Evolutionary conservation across 2,329 filamentous ascomycete species (phyloP), one percentile per base, ranked within the genome.

Genomic region (Mariannaea sp.): DNA sequence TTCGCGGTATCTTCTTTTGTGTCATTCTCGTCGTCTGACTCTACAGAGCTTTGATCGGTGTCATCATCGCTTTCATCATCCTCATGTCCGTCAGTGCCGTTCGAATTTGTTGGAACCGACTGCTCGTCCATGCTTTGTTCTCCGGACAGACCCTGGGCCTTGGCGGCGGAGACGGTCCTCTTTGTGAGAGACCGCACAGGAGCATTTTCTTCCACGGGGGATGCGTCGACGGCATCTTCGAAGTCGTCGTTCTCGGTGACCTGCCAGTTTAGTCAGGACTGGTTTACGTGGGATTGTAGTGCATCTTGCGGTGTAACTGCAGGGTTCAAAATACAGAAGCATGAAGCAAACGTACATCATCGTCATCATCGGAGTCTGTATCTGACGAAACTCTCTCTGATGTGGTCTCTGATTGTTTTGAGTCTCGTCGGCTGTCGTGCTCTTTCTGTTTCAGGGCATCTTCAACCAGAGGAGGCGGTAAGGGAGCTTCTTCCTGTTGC

Each of bases 141-240:
- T 20, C 64, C 58, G 26, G 55, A 49, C 29, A 65, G 51, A n/a
- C 65, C 52, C 44, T 60, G 67, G 19, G 68, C 66, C 55, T 71
- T 75, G 32, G 73, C 64, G 39, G 69, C 59, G 14, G 72, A 72
- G 5, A 65, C 60, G 47, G 67, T 62, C 67, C 79, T 74, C 61
- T 77, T 78, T 30, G 81, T 85, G 57, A 91, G 73, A 20, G 87
- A 90, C 56, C 87, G 83, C 46, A 83, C 77, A 27, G 84, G 86
- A 39, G 77, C 35, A 22, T 39, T 73, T 55, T 78, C 82, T 71
- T 89, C 87, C 41, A 83, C 77, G 22, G 83, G 85, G 41, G 76
- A 72, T 52, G 79, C 82, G 71, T 90, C 88, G 62, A 84, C 76
- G 49, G 90, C 91, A 78, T 96, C 91, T 75, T 96, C 90, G 67